Base-by-base conservation (phyloP, 352 stramenopile species). In the Globisporangium perplexum region DNA sequence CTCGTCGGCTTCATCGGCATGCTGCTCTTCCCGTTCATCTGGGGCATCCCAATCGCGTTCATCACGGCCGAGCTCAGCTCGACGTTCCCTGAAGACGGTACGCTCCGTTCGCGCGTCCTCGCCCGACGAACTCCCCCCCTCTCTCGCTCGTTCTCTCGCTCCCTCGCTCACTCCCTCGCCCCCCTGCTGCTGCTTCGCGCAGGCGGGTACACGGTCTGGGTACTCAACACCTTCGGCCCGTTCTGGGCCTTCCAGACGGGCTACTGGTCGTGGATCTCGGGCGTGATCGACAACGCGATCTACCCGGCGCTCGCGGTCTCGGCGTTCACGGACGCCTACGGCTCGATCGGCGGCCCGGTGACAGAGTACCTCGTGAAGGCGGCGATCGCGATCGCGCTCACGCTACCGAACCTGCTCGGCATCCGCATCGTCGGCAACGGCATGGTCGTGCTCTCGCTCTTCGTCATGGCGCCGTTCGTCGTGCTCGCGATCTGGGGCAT, bases 1-100 rank as follows among this genome's bases (percentile, higher is more conserved):
- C 76, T 95, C 35, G 36, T 92, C 59, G 79, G 91, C 17, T 70
- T 98, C 33, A 66, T 97, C 8, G 84, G 92, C 20, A 83, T 96
- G 53, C 33, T 92, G 20, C 23, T 97, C 12, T 82, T 97, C 41
- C 91, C 91, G 11, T 71, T 98, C 28, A 65, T 98, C 20, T 97
- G 90, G 80, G 88, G 78, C 7, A 44, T 97, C 15, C 92, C 90
- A 5, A 93, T 98, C 62, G 88, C 86, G 23, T 75, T 95, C 50
- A 86, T 98, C 30, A 98, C 93, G 7, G 88, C 90, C 6, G 91
- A 98, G 66, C 72, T 98, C 15, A 90, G 85, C 33, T 87, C 86
- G 0, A 68, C 90, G 11, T 97, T 96, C 64, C 90, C 86, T 1
- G 85, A 97, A 50, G 70, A 81, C 28, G 71, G 71, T 74, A 51